Base-by-base conservation (phyloP, 176 grass and related monocot species). In the Oropetium thomaeum region DNA sequence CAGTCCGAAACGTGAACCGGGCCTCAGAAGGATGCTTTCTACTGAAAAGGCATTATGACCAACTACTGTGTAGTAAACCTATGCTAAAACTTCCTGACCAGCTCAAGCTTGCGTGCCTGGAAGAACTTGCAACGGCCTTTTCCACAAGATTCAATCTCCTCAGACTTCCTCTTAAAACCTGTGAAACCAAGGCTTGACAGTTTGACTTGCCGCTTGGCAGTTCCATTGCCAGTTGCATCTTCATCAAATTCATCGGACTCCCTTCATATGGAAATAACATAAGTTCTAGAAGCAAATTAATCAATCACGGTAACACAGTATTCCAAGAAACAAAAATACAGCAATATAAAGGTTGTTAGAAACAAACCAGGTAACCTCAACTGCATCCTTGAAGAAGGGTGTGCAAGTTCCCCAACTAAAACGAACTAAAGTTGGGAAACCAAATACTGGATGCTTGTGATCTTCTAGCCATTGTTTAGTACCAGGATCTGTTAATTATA, bases 351-450 rank as follows among this genome's bases (percentile, higher is more conserved):
- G 11, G 7, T 32, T 39, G n/a, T 13, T 62, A 19, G 63, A 74
- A 79, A 76, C 83, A 92, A 19, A 94, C 95, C 95, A 98, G 33
- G 79, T 83, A 57, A 98, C 84, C 74, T 95, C 82, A 70, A 88
- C 79, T 28, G 63, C 77, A 61, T 90, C 70, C 67, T 94, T 90
- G 68, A 95, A 85, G 63, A 81, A 98, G 38, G 96, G 31, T 3
- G 64, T 86, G 79, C 96, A 98, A 58, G 96, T 98, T 84, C 87
- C 89, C 91, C 96, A 98, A 29, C 96, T 98, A 79, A 98, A 98
- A 65, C 91, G 89, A 23, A 98, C 96, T 48, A 92, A 77, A 67
- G 89, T 80, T 82, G 96, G 96, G 75, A 98, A 98, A 54, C 91
- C 96, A 84, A 98, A 95, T 47, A 92, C 48, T 0, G 63, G 79